These are phyloP conservation scores for Chenopodium album DNA, from an alignment of 148 eudicot species.

Conservation along the genomic window DNA sequence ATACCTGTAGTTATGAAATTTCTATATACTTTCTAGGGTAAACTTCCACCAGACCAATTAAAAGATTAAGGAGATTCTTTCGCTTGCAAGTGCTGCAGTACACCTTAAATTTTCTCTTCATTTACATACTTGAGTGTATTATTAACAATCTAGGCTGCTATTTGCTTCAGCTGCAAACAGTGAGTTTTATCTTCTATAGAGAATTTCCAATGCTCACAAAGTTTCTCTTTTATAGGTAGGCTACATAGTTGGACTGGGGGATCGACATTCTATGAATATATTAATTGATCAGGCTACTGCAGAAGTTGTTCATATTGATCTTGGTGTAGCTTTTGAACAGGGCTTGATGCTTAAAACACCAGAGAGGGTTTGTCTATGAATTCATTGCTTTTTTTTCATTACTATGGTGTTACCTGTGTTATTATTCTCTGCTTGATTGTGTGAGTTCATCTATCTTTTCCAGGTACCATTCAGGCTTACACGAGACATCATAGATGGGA, in stretches of 20 bases:
- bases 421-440: conserved; percentile 3
- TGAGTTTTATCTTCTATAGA: not conserved
- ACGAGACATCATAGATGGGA: conserved; percentile 89
- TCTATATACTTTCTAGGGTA: not conserved
- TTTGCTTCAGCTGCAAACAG: not conserved
- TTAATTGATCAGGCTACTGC: conserved; percentile 93
- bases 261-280: conserved; percentile 94
- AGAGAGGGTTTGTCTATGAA: conserved; percentile 62
- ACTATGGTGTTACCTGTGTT: not conserved
- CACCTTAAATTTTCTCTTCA: not conserved
- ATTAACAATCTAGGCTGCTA: not conserved
- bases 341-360: conserved; percentile 99
- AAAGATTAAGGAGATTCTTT: not conserved
- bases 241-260: conserved; percentile 98
- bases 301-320: conserved; percentile 98
- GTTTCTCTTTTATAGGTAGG: conserved; percentile 57
- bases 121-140: not conserved
- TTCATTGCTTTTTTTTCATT: not conserved
- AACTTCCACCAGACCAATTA: not conserved
- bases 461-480: conserved; percentile 97
- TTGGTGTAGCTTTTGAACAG: conserved; percentile 98
- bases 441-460: conserved; percentile 18
- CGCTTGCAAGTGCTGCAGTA: not conserved
- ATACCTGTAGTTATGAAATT: not conserved
- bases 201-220: conserved; percentile 5